These are phyloP conservation scores for Sarocladium brachiariae DNA, from an alignment of 2,329 filamentous ascomycete genomes.

Conservation along the genomic window DNA sequence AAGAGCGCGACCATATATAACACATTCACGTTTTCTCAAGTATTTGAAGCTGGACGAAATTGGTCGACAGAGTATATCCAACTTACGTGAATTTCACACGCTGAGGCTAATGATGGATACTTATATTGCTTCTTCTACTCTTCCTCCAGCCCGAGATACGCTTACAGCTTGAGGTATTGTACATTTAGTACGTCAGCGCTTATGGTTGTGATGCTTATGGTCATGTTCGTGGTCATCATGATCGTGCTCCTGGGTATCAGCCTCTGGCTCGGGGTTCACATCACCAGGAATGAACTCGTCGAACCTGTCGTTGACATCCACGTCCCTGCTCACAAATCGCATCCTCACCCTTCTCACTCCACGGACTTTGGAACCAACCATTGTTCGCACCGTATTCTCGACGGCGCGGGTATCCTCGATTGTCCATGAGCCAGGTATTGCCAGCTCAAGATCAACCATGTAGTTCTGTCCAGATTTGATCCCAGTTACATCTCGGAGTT, in stretches of 20 bases:
- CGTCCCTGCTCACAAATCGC: constrained; percentile 69
- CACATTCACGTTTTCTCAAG: not conserved
- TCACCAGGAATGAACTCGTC: constrained; percentile 74
- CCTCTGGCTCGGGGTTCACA: constrained; percentile 49
- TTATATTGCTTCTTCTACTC: not conserved
- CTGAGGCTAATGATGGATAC: not conserved
- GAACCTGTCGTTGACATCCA: constrained; percentile 49
- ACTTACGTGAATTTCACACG: not conserved
- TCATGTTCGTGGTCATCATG: constrained; percentile 14
- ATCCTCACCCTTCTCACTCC: constrained; percentile 80
- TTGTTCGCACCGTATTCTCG: constrained; percentile 66
- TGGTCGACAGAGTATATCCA: not conserved
- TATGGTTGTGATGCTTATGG: constrained; percentile 21
- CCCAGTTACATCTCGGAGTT: constrained; percentile 74
- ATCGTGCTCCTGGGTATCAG: constrained; percentile 34
- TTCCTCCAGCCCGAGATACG: not conserved
- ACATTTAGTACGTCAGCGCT: constrained; percentile 12
- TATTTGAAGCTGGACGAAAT: too few relatives aligned
- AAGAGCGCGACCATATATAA: too few relatives aligned
- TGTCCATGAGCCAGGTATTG: constrained; percentile 70
- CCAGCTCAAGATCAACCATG: constrained; percentile 81
- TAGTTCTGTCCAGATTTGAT: constrained; percentile 97
- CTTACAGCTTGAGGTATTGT: not conserved
- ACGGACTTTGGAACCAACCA: constrained; percentile 68
- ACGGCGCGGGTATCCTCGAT: constrained; percentile 62